Evolutionary conservation across 805 yeast genomes (phyloP), one percentile per base, ranked within the genome.

Genomic region (Tetrapisispora namnaoensis): DNA sequence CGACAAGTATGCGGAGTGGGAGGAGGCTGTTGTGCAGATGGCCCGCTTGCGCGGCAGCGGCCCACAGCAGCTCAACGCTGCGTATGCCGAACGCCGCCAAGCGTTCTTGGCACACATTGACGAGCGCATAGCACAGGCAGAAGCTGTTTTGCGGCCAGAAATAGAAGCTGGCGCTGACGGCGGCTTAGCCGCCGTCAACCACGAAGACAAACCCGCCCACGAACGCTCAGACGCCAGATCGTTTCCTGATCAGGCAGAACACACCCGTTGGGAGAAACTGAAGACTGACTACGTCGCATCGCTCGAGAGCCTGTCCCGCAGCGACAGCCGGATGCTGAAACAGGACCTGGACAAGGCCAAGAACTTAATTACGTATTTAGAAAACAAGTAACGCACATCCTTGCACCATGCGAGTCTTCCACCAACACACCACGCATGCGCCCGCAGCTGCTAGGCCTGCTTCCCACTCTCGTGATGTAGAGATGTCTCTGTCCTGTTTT

Each of bases 11-110:
- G 72, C 73, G 44, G 71, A 74, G 37, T 81, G 85, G 50, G 95
- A 86, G 53, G 74, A 72, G 44, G 77, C 76, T 51, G 78, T 87
- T 0, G 73, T 79, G 1, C 73, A 70, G 49, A 75, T 82, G 17
- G 75, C 86, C 0, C 69, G 70, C 21, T 62, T 82, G 47, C 68
- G 93, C 45, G 70, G 78, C 45, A 71, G 71, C 18, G 68, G 76
- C 13, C 89, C 88, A 0, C 51, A 53, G 11, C 60, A 63, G 45
- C 68, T 76, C 7, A 69, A 70, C 57, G 62, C 61, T 36, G 58
- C 70, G 16, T 73, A 71, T 57, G 49, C 53, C 41, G 59, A 37
- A 44, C 38, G 46, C 13, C 37, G 47, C 62, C 53, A 68, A 67
- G 8, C 59, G 68, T 32, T 53, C 51, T 22, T 53, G 63, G 8